Evolutionary conservation across 306 rosid species (phyloP), one percentile per base, ranked within the genome.

Genomic region (Boehmeria nivea): DNA sequence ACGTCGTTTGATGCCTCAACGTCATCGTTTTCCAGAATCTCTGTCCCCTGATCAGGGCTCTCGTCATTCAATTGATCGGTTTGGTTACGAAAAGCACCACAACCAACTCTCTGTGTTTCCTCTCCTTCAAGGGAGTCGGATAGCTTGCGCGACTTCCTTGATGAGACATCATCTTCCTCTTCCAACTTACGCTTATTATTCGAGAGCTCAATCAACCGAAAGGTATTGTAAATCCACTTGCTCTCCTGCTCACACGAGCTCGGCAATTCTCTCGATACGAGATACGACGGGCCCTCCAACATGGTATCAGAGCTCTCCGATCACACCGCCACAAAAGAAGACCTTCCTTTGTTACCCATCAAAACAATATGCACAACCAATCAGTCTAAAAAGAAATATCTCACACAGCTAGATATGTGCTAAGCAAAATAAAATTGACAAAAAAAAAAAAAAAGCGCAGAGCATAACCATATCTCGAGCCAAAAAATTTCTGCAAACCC

Each of bases 251-350:
- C 78, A 26, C 83, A 68, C 3, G 83, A 77, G 63, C 72, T 75
- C 0, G 83, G 72, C 54, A 70, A 56, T 56, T 72, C 72, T 75
- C 81, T 80, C 1, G 81, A 58, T 42, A 77, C 61, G 8, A 80
- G 62, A 72, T 68, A 77, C 20, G 87, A 70, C 8, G 81, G 81
- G 63, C 76, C 78, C 65, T 80, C 85, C 73, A 73, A 68, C 86
- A 86, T 86, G 59, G 26, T 38, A 36, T 36, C 19, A 24, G 54
- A 64, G n/a, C n/a, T n/a, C n/a, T n/a, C n/a, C n/a, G n/a, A n/a
- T n/a, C n/a, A n/a, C n/a, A n/a, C n/a, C n/a, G n/a, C n/a, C n/a
- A n/a, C n/a, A n/a, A n/a, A n/a, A n/a, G n/a, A n/a, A n/a, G n/a
- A n/a, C n/a, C n/a, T n/a, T n/a, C n/a, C n/a, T n/a, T n/a, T n/a